phyloP scores from a whole-genome alignment of 257 asterid genomes.

The Henckelia pumila region DNA sequence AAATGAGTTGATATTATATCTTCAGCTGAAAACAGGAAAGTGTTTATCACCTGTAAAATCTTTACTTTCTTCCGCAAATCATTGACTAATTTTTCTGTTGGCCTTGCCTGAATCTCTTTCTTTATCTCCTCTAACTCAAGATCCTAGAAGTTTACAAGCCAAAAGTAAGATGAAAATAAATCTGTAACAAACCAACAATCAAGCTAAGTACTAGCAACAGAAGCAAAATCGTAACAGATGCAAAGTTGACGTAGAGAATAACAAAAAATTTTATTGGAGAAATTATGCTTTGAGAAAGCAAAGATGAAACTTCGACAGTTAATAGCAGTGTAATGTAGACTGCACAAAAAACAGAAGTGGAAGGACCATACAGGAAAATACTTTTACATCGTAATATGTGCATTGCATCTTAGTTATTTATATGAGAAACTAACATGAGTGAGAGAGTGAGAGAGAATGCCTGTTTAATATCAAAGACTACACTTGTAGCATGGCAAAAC shows the following conservation, averaged over 20 bases:
- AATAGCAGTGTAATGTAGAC: too few relatives aligned
- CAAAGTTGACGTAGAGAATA: not conserved
- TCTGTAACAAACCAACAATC: slow-evolving; percentile 2
- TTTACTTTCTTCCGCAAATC: slow-evolving; percentile 92
- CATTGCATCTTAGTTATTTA: slow-evolving; percentile 13
- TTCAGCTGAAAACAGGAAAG: slow-evolving; percentile 18
- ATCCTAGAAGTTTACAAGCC: slow-evolving; percentile 46
- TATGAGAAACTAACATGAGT: slow-evolving; percentile 14
- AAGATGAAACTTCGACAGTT: slow-evolving; percentile 7
- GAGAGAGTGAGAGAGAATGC: not conserved
- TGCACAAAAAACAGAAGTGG: not conserved
- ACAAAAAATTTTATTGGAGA: not conserved
- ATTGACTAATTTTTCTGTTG: slow-evolving; percentile 80
- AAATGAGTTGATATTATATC: slow-evolving; percentile 1
- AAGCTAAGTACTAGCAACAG: slow-evolving; percentile 9
- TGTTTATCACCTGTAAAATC: slow-evolving; percentile 78
- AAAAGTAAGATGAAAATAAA: slow-evolving; percentile 18
- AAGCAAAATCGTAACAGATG: not conserved
- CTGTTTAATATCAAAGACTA: too few relatives aligned
- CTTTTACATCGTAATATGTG: slow-evolving; percentile 6
- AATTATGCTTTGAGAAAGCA: slow-evolving; percentile 10
- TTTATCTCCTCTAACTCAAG: slow-evolving; percentile 67
- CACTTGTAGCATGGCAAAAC: too few relatives aligned
- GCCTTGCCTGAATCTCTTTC: slow-evolving; percentile 84
- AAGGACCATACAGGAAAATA: not conserved